Percentiles rank a stretch among this genome's conserved stretches.
Conservation (phyloP, 345 rosid genomes). For the Populus pruinosa region DNA sequence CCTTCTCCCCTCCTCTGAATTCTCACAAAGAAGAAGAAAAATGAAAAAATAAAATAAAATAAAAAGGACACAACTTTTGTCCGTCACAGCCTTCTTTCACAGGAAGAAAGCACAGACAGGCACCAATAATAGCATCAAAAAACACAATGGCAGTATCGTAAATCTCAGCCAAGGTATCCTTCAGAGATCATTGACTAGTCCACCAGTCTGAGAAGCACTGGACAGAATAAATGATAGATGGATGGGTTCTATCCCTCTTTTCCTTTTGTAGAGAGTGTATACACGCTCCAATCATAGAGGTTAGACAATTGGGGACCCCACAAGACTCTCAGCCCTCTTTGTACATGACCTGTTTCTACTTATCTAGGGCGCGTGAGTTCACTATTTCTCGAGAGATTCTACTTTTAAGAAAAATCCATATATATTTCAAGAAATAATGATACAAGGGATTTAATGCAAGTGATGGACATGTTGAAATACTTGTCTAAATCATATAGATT, state of each 20-base stretch:
- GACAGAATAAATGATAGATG: constrained; percentile 7
- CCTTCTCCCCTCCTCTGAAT: too few relatives aligned
- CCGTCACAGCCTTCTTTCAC: constrained; percentile 7
- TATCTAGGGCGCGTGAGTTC: neutral
- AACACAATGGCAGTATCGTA: constrained; percentile 30
- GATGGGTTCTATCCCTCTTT: neutral
- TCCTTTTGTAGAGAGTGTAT: neutral
- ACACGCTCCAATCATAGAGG: neutral
- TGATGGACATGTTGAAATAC: neutral
- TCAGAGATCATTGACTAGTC: constrained; percentile 48
- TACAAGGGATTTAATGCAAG: neutral
- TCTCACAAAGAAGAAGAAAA: neutral
- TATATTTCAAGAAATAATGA: neutral
- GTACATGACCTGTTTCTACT: neutral
- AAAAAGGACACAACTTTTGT: constrained; percentile 16
- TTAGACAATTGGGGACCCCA: neutral
- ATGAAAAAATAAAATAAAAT: neutral
- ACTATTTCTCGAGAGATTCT: neutral
- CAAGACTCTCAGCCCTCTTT: neutral
- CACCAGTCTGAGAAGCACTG: constrained; percentile 31
- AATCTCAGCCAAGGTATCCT: neutral
- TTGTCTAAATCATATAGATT: neutral
- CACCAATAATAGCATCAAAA: constrained; percentile 16
- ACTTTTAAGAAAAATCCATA: neutral
- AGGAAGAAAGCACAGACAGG: constrained; percentile 13